Percentiles rank a stretch among this genome's conserved stretches.
These are phyloP conservation scores for Aleurites moluccanus DNA, from an alignment of 441 rosid species.

Conservation along the genomic window DNA sequence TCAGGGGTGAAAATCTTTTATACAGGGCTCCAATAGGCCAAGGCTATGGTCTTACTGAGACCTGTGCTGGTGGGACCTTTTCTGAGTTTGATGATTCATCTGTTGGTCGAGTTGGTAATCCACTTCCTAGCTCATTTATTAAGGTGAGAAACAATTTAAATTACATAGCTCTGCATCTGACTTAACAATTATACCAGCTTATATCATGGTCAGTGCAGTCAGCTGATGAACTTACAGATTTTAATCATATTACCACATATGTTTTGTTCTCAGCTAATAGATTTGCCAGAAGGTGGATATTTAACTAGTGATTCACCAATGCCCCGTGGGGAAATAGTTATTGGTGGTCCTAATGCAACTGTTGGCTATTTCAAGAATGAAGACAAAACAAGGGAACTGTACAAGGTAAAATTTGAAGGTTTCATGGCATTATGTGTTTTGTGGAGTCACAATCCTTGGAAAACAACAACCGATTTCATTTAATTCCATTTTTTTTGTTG, in stretches of 20 bases:
- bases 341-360: conserved; percentile 94
- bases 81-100: conserved; percentile 95
- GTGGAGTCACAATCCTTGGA: not conserved
- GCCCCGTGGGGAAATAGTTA: conserved; percentile 95
- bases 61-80: conserved; percentile 97
- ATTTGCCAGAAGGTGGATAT: conserved; percentile 98
- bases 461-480: not conserved
- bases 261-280: conserved; percentile 68
- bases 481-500: conserved; percentile 2
- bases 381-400: conserved; percentile 77
- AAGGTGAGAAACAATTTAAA: conserved; percentile 51
- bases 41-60: conserved; percentile 99
- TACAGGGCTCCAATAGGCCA: conserved; percentile 95
- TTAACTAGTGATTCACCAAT: conserved; percentile 68
- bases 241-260: conserved; percentile 11
- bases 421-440: conserved; percentile 15
- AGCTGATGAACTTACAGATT: not conserved
- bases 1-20: conserved; percentile 22
- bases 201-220: not conserved
- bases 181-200: not conserved
- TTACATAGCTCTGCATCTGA: not conserved
- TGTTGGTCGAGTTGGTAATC: conserved; percentile 97
- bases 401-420: conserved; percentile 55
- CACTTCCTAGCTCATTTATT: conserved; percentile 86
- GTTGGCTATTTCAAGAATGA: conserved; percentile 91